Percentiles rank a stretch among this genome's conserved stretches.
phyloP scores from a whole-genome alignment of 2,329 filamentous ascomycete genomes.

The Cryphonectria parasitica region DNA sequence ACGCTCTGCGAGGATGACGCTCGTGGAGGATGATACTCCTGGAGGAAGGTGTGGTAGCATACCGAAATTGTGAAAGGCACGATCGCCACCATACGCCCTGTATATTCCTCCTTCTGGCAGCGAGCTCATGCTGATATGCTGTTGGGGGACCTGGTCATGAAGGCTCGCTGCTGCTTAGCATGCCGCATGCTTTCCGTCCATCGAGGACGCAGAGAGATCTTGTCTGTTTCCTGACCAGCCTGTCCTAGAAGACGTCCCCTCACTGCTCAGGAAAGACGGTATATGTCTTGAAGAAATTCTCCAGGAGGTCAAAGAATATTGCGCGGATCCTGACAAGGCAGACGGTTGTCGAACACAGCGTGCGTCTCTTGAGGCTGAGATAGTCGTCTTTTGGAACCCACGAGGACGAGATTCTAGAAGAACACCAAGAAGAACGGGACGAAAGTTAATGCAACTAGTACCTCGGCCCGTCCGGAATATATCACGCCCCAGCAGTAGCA shows the following conservation, averaged over 20 bases:
- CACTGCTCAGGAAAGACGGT: not conserved
- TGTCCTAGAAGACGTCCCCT: not conserved
- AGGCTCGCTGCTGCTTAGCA: not conserved
- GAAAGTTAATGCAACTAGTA: not conserved
- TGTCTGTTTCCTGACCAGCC: not conserved
- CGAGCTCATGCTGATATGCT: constrained; percentile 6
- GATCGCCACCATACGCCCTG: constrained; percentile 64
- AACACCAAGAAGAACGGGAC: not conserved
- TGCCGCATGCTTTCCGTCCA: constrained; percentile 11
- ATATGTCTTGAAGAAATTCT: not conserved
- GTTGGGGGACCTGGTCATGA: not conserved
- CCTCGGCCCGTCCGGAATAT: constrained; percentile 20
- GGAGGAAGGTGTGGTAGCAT: not conserved
- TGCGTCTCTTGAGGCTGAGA: not conserved
- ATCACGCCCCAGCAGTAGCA: constrained; percentile 1
- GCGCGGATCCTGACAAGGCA: not conserved
- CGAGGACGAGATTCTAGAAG: constrained; percentile 15
- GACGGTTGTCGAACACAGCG: not conserved
- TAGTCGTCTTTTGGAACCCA: not conserved
- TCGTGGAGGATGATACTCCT: not conserved
- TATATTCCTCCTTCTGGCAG: constrained; percentile 1
- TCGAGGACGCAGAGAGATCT: not conserved
- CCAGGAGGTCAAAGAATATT: not conserved
- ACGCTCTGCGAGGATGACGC: too few species aligned
- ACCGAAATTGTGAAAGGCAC: constrained; percentile 72